These are phyloP conservation scores for Rhodotorula diobovata DNA, from an alignment of 768 basidiomycete genomes.

Conservation along the genomic window DNA sequence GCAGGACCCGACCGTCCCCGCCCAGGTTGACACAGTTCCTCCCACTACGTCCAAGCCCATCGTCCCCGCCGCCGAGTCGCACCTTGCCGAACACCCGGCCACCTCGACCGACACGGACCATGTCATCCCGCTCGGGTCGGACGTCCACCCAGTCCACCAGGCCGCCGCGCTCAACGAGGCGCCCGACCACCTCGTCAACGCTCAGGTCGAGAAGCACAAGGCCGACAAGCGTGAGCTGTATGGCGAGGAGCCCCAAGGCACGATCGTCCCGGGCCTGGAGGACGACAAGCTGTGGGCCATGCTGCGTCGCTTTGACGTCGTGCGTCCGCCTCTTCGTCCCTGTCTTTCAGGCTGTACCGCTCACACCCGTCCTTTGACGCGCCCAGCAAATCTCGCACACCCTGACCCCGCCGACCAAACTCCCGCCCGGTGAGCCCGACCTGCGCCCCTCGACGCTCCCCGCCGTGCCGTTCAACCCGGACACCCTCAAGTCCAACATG, in stretches of 20 bases:
- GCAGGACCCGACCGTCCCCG: conserved; percentile 14
- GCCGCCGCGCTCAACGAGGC: conserved; percentile 44
- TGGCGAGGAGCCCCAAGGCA: conserved; percentile 41
- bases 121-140: conserved; percentile 46
- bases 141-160: conserved; percentile 46
- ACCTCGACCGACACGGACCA: conserved; percentile 28
- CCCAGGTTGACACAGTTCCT: not conserved
- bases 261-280: conserved; percentile 48
- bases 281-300: conserved; percentile 49
- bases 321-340: conserved; percentile 31
- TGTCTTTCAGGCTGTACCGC: not conserved
- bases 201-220: conserved; percentile 49
- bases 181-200: conserved; percentile 44
- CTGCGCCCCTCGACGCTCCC: conserved; percentile 49
- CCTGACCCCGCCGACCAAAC: conserved; percentile 47
- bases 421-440: conserved; percentile 49
- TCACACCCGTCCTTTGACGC: not conserved
- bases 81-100: conserved; percentile 29
- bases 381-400: conserved; percentile 49
- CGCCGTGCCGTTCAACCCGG: conserved; percentile 48
- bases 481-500: conserved; percentile 48
- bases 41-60: conserved; percentile 24
- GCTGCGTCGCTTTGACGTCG: conserved; percentile 48
- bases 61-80: conserved; percentile 25
- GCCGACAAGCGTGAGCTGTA: conserved; percentile 46